Percentiles rank a stretch among this genome's conserved stretches.
These are phyloP conservation scores for Crucihimalaya himalaica DNA, from an alignment of 345 rosid species.

Conservation along the genomic window DNA sequence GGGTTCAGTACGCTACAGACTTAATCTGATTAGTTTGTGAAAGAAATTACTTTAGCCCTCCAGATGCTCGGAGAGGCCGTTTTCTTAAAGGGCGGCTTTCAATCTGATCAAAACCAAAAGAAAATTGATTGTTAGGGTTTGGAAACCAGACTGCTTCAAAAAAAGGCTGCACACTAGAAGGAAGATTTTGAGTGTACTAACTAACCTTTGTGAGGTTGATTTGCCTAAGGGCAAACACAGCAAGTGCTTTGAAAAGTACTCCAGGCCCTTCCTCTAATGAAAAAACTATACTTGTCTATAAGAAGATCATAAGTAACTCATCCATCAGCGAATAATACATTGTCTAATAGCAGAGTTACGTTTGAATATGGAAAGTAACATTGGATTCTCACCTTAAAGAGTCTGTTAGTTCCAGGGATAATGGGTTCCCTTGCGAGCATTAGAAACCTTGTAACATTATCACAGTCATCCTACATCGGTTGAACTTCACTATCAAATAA, in stretches of 20 bases:
- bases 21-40: neutral
- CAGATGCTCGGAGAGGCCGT: conserved; percentile 63
- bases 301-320: conserved; percentile 31
- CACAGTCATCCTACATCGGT: conserved; percentile 67
- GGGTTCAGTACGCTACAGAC: neutral
- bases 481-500: conserved; percentile 31
- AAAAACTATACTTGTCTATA: conserved; percentile 91
- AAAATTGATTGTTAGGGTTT: neutral
- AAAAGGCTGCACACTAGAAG: conserved; percentile 3
- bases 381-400: conserved; percentile 76
- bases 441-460: conserved; percentile 90
- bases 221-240: conserved; percentile 88
- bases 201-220: conserved; percentile 86
- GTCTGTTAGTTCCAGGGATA: conserved; percentile 82
- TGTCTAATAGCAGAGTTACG: neutral
- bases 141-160: neutral
- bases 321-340: neutral
- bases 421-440: conserved; percentile 99
- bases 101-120: conserved; percentile 53
- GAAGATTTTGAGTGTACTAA: neutral
- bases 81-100: conserved; percentile 94
- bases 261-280: conserved; percentile 98
- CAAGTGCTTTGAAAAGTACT: conserved; percentile 95
- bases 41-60: conserved; percentile 59
- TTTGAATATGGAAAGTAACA: neutral